Percentiles rank a stretch among this genome's conserved stretches.
These are phyloP conservation scores for Elaeis oleifera DNA, from an alignment of 202 grass and related monocot species.

Conservation along the genomic window DNA sequence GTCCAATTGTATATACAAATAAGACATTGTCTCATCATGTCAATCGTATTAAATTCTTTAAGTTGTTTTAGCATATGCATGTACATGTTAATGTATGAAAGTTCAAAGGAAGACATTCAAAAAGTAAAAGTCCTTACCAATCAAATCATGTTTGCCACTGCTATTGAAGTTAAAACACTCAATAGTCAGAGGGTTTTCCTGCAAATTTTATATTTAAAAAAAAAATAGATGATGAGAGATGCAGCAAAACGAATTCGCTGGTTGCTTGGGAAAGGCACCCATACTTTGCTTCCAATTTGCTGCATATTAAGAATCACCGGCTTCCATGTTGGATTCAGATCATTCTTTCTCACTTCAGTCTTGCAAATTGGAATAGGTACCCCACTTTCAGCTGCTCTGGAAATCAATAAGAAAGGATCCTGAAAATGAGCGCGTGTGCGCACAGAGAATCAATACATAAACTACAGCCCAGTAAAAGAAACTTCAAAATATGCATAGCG, in stretches of 20 bases:
- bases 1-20: slow-evolving; percentile 54
- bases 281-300: slow-evolving; percentile 93
- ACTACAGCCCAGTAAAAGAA: neutral
- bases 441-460: slow-evolving; percentile 30
- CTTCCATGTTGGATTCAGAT: slow-evolving; percentile 93
- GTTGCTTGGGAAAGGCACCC: slow-evolving; percentile 21
- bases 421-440: neutral
- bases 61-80: slow-evolving; percentile 22
- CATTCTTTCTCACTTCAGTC: slow-evolving; percentile 99
- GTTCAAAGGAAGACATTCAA: slow-evolving; percentile 11
- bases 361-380: slow-evolving; percentile 81
- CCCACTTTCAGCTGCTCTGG: slow-evolving; percentile 74
- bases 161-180: slow-evolving; percentile 96
- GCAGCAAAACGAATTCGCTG: too few relatives aligned
- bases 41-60: slow-evolving; percentile 30
- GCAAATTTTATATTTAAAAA: slow-evolving; percentile 20
- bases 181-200: slow-evolving; percentile 89
- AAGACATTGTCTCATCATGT: slow-evolving; percentile 41
- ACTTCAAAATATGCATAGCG: slow-evolving; percentile 5
- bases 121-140: slow-evolving; percentile 50
- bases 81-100: slow-evolving; percentile 9
- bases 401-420: slow-evolving; percentile 97
- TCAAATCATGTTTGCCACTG: slow-evolving; percentile 86
- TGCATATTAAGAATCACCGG: slow-evolving; percentile 84
- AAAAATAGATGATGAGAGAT: too few relatives aligned